Base-by-base conservation (phyloP, 2,329 filamentous ascomycete genomes). In the Ceratocystiopsis brevicomis region DNA sequence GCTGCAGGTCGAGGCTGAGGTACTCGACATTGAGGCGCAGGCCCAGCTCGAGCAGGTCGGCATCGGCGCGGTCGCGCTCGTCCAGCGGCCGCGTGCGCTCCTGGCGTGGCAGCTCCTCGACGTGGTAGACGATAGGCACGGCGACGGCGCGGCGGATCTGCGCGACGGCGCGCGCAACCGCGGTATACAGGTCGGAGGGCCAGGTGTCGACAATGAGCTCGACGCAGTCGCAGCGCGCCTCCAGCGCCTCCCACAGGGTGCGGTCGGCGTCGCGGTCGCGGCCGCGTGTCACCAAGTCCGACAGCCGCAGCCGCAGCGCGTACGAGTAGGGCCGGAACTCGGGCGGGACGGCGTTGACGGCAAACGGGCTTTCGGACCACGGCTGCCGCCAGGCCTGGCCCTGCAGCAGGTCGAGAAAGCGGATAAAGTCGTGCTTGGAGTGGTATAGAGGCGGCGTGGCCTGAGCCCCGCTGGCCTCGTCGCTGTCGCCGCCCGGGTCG, bases 21-120 rank as follows among this genome's bases (percentile, higher is more conserved):
- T 75, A 82, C 43, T 81, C 77, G 2, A 78, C 74, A 1, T 71
- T 75, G 38, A 82, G 64, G 14, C 77, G 71, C 18, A 81, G 59
- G 6, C 76, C 78, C 48, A 80, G 73, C 37, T 72, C 65, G 18
- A 80, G 62, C 25, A 81, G 59, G 44, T 69, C 64, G 14, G 73
- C 57, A 51, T 80, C 78, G 42, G 62, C 55, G 8, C 54, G 41
- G 43, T 63, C 55, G 44, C 56, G 60, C 47, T 66, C 62, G 13
- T 60, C 58, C 4, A 53, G 49, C 2, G 57, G 37, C 32, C 62
- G 55, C 36, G 54, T 54, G n/a, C 60, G 56, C 50, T 64, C 61
- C 36, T 61, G 61, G 18, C 62, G 60, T 0, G 63, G 63, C 35
- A 59, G 58, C 43, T 69, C 66, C 51, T 76, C 70, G 17, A 75